Evolutionary conservation across 306 rosid genomes (phyloP).

Genomic region (Casuarina glauca): DNA sequence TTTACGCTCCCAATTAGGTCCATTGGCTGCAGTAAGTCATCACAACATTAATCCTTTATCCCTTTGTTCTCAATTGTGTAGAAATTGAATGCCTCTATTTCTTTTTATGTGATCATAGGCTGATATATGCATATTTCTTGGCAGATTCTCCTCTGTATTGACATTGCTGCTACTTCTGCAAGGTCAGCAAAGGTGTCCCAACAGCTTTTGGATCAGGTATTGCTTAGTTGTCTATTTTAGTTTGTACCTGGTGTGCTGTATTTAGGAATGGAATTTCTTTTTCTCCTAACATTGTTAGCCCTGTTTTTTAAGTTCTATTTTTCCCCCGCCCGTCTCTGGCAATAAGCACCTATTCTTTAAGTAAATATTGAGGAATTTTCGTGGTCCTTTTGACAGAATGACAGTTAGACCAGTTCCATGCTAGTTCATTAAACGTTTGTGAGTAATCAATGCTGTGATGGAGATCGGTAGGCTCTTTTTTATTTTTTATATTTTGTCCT

Average conservation of each 20-base stretch:
- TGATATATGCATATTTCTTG: slow-evolving; percentile 41
- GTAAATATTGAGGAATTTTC: neutral
- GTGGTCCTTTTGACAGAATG: neutral
- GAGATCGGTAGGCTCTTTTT: neutral
- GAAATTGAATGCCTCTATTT: slow-evolving; percentile 4
- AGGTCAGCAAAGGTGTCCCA: slow-evolving; percentile 79
- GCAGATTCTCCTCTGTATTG: slow-evolving; percentile 96
- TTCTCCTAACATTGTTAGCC: neutral
- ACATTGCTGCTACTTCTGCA: slow-evolving; percentile 91
- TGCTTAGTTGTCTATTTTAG: slow-evolving; percentile 25
- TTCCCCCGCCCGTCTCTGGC: neutral
- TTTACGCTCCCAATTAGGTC: slow-evolving; percentile 85
- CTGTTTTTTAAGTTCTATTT: neutral
- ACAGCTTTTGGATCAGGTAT: slow-evolving; percentile 89
- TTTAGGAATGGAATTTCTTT: neutral
- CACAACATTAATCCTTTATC: slow-evolving; percentile 21
- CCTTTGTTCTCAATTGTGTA: slow-evolving; percentile 20
- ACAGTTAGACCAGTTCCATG: neutral
- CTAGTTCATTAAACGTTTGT: neutral
- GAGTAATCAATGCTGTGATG: neutral
- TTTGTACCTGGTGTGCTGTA: neutral
- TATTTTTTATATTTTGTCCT: neutral
- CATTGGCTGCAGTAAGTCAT: slow-evolving; percentile 82
- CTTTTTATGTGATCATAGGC: slow-evolving; percentile 31
- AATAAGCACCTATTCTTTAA: neutral